Percentiles rank a stretch among this genome's conserved stretches.
Conservation (phyloP, 176 grass and related monocot species). For the Triticum aestivum region IWGSC_CS_RefSeq_v2.1 NC_057805.1:481021869-481022368, state of each 20-base stretch:
- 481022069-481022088: slow-evolving; percentile 70
- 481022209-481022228: slow-evolving; percentile 52
- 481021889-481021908: slow-evolving; percentile 43
- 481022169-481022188: slow-evolving; percentile 89
- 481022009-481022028: slow-evolving; percentile 39
- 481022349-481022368: too few relatives aligned
- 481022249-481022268: not conserved
- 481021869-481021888: slow-evolving; percentile 68
- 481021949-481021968: not conserved
- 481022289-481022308: not conserved
- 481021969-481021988: slow-evolving; percentile 28
- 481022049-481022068: slow-evolving; percentile 93
- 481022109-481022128: slow-evolving; percentile 9
- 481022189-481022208: slow-evolving; percentile 78
- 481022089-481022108: slow-evolving; percentile 11
- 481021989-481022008: slow-evolving; percentile 14
- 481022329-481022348: not conserved
- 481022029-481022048: slow-evolving; percentile 97
- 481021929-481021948: not conserved
- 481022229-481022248: slow-evolving; percentile 9
- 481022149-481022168: slow-evolving; percentile 38
- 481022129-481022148: not conserved
- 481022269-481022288: not conserved
- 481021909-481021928: not conserved
- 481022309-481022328: not conserved